Evolutionary conservation across 164 flowering plant genomes (phyloP), one percentile per base, ranked within the genome.

Genomic region (grape (Vitis vinifera)): DNA sequence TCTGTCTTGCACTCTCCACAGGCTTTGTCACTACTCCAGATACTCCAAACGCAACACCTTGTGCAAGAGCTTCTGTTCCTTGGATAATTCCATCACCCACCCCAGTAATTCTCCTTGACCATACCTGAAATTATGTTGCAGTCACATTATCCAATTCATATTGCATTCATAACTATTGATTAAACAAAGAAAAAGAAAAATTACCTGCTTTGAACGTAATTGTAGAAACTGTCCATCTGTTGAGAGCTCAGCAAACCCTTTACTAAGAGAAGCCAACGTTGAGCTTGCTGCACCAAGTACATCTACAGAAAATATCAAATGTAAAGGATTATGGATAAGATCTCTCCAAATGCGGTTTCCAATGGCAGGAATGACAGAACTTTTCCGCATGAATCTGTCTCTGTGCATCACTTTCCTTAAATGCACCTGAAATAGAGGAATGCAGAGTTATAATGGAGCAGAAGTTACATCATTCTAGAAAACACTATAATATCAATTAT

Each of bases 61-160:
- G 99, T 51, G 97, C 99, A 64, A 95, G 84, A 78, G 99, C 99
- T 84, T 95, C 99, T 57, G 98, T 90, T 73, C 99, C 99, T 86
- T 90, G 93, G 69, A 86, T 78, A 63, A 95, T 60, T 63, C 97
- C 99, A 82, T 95, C 97, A 68, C 98, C 85, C 27, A 95, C 95
- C 47, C 98, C 97, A 67, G 96, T 91, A 48, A 95, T 90, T 81
- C 87, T 90, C 79, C 99, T 88, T 68, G 99, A 95, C 79, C 87
- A 78, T 17, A 85, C 93, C 99, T 95, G 77, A 58, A 31, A 47
- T 16, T 64, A 76, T 48, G 17, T 63, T 16, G 51, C 71, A 72
- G 50, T 60, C 27, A 55, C 57, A n/a, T 56, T 37, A 30, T 14
- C 7, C 1, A 52, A 16, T 70, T 47, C 8, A 62, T 2, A 48